Conservation (phyloP, 2,329 filamentous ascomycete genomes). For the Leptographium radiaticola region DNA sequence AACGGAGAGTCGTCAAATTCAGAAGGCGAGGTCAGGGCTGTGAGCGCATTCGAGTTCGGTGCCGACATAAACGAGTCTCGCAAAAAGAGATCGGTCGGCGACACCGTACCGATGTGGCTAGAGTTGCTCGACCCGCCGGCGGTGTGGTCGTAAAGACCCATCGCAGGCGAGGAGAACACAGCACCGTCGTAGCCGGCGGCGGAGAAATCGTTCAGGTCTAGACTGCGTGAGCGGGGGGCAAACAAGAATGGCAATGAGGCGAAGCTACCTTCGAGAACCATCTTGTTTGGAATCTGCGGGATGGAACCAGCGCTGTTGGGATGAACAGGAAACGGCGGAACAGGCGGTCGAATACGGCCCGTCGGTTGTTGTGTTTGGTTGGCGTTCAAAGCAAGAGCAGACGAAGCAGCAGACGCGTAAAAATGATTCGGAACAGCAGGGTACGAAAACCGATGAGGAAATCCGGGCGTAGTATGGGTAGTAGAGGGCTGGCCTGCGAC, state of each 20-base stretch:
- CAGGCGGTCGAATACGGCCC: conserved; percentile 47
- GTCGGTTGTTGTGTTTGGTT: conserved; percentile 11
- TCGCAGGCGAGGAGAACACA: conserved; percentile 40
- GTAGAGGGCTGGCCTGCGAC: conserved; percentile 37
- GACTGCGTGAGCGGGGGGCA: background rate
- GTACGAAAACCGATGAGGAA: conserved; percentile 46
- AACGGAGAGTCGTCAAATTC: conserved; percentile 64
- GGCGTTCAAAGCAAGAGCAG: conserved; percentile 42
- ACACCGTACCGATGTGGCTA: conserved; percentile 58
- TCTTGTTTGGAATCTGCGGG: conserved; percentile 21
- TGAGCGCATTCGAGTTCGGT: conserved; percentile 71
- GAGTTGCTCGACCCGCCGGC: conserved; percentile 29
- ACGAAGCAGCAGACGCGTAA: conserved; percentile 55
- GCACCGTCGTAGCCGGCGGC: conserved; percentile 35
- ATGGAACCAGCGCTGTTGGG: conserved; percentile 30
- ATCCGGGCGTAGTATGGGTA: conserved; percentile 31
- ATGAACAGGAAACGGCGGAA: conserved; percentile 48
- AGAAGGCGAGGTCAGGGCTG: conserved; percentile 76
- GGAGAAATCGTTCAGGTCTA: conserved; percentile 44
- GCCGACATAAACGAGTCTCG: conserved; percentile 59
- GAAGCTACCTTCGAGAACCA: conserved; percentile 41
- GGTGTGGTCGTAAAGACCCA: conserved; percentile 37
- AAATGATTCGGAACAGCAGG: conserved; percentile 39
- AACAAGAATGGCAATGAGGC: background rate
- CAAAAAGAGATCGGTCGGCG: conserved; percentile 68